Base-by-base conservation (phyloP, 225 moss, liverwort and hornwort species). In the Marchantia paleacea region DNA sequence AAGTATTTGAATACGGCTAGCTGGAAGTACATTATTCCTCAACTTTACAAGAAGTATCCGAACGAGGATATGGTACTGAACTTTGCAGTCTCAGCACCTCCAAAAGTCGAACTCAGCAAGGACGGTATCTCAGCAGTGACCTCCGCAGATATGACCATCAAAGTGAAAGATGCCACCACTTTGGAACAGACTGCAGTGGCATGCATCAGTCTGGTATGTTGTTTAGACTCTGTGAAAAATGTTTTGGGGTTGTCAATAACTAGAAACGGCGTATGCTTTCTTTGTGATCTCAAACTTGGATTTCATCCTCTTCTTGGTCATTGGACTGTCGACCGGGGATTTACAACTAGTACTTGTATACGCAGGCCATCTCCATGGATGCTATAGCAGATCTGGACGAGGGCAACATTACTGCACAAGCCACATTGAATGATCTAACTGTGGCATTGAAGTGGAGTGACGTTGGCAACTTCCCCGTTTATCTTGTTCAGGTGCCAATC, bases 1-100 rank as follows among this genome's bases (percentile, higher is more conserved):
- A 85, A 93, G 53, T 92, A 93, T 87, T 70, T 99, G 48, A 99
- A 99, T 67, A 99, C 99, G 20, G 90, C 90, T 68, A 92, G 90
- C 79, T 99, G 99, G 99, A 91, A 89, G 71, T 99, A 86, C 82
- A 76, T 99, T 49, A 91, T 95, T 74, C 99, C 99, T 71, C 93
- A 99, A 85, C 88, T 99, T 58, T 94, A 95, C 83, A 94, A 90
- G 80, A 92, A 95, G 67, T 99, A 91, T 73, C 99, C 99, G 54
- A 99, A 95, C 69, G 74, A 85, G 80, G 94, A 92, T 73, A 99
- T 99, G 95, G 84, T 81, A 7, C 79, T 99, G 54, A 82, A 85
- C 81, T 95, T 99, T 62, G 89, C 90, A 28, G 94, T 92, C 52
- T 90, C 99, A 2, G 86, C 81, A 39, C 85, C 91, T 70, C 99